Conservation (phyloP, 2,329 filamentous ascomycete genomes). For the Penicillium sp. region DNA sequence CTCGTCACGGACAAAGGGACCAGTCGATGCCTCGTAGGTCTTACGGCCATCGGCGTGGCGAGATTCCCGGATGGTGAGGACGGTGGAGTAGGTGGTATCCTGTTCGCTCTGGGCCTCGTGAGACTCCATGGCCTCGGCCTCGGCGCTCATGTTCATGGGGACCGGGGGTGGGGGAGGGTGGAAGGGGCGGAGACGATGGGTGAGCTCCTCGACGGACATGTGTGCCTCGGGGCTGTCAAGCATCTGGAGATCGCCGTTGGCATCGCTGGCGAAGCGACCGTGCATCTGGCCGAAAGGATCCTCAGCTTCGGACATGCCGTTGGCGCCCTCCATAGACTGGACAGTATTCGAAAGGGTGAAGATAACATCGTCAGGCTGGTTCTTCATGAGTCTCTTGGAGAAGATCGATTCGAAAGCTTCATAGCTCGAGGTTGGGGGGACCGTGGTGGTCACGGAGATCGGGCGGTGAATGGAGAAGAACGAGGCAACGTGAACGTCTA, state of each 20-base stretch:
- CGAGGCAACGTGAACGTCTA: slow-evolving; percentile 82
- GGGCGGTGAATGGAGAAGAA: slow-evolving; percentile 97
- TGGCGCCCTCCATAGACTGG: slow-evolving; percentile 44
- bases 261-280: slow-evolving; percentile 25
- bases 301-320: slow-evolving; percentile 34
- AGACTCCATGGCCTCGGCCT: slow-evolving; percentile 28
- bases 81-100: slow-evolving; percentile 49
- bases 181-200: slow-evolving; percentile 75
- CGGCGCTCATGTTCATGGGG: slow-evolving; percentile 47
- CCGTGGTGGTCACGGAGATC: slow-evolving; percentile 80
- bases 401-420: slow-evolving; percentile 87
- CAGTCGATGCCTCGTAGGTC: slow-evolving; percentile 53
- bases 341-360: slow-evolving; percentile 60
- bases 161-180: slow-evolving; percentile 78
- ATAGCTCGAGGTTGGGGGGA: slow-evolving; percentile 70
- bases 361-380: slow-evolving; percentile 59
- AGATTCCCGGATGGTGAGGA: slow-evolving; percentile 55
- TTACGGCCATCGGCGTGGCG: slow-evolving; percentile 51
- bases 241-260: slow-evolving; percentile 42
- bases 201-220: slow-evolving; percentile 67
- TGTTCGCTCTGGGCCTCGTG: slow-evolving; percentile 40
- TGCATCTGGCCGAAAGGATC: slow-evolving; percentile 37
- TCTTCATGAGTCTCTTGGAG: slow-evolving; percentile 49
- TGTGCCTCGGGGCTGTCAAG: slow-evolving; percentile 61
- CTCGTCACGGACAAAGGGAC: slow-evolving; percentile 48